phyloP scores from a whole-genome alignment of 805 yeast genomes.

The Torulaspora delbrueckii region DNA sequence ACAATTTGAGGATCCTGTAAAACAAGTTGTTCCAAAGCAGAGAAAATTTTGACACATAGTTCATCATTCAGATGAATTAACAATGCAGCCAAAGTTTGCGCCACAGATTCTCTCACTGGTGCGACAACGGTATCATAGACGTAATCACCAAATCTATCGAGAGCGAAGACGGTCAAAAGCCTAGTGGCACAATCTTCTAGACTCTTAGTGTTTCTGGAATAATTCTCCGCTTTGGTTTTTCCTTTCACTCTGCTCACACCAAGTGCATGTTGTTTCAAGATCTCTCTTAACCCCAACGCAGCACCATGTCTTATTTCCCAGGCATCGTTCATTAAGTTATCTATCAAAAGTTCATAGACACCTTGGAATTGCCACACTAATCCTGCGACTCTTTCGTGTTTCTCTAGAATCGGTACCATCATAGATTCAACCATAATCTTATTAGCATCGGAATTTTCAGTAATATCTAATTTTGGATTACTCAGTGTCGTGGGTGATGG shows the following conservation, averaged over 20 bases:
- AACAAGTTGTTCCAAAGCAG: constrained; percentile 61
- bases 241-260: constrained; percentile 82
- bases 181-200: constrained; percentile 87
- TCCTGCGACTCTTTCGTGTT: constrained; percentile 66
- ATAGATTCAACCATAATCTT: constrained; percentile 82
- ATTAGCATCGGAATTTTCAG: constrained; percentile 74
- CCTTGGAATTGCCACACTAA: constrained; percentile 94
- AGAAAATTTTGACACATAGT: constrained; percentile 57
- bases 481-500: constrained; percentile 21
- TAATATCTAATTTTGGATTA: constrained; percentile 52
- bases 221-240: constrained; percentile 56
- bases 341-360: constrained; percentile 71
- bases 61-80: constrained; percentile 61
- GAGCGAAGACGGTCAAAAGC: constrained; percentile 76
- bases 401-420: constrained; percentile 61
- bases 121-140: constrained; percentile 97
- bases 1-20: constrained; percentile 48
- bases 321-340: constrained; percentile 72
- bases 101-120: constrained; percentile 95
- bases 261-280: constrained; percentile 64
- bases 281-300: constrained; percentile 82
- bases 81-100: constrained; percentile 88
- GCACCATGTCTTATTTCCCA: constrained; percentile 99
- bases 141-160: constrained; percentile 95
- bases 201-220: constrained; percentile 56